Base-by-base conservation (phyloP, 177 flowering plant genomes). In the Vitis hybrid region DNA sequence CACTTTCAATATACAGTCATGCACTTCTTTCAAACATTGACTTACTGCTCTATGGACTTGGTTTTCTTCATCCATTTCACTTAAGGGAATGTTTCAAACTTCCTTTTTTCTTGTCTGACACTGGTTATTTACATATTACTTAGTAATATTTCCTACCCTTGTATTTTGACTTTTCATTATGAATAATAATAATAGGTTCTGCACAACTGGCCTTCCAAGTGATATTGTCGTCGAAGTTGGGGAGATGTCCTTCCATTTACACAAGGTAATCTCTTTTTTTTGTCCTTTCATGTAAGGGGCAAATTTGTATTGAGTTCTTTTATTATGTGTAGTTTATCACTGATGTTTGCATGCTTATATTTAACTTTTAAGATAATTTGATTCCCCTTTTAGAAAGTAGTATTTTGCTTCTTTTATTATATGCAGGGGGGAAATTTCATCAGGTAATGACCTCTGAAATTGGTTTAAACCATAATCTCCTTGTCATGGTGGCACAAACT, bases 191-290 rank as follows among this genome's bases (percentile, higher is more conserved):
- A 76, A 57, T 71, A 91, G 97, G 97, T 91, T 91, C 80, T 91
- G 97, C 75, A 86, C 97, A 20, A 90, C 91, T 68, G 98, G 98
- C 56, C 94, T 93, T 58, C 97, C 98, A 20, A 92, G 98, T 78
- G 98, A 93, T 78, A 77, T 93, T 59, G 80, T 81, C 66, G 89
- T 92, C 51, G 91, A 92, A 85, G 97, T 92, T 79, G 96, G 80
- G 15, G 94, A 93, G 70, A 89, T 90, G 96, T 84, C 94, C 17
- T 93, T 93, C 78, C 97, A 90, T 82, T 91, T 93, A 55, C 98
- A 92, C 84, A 93, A 90, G 97, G 98, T 93, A 78, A 73, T 60
- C 49, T 66, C 20, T 72, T 54, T 49, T 10, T 27, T 27, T 27
- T 27, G 30, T 15, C 46, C 46, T 41, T 41, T 41, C 9, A 8